A percentile compares a stretch with the other conserved stretches of the same genome.
phyloP scores from a whole-genome alignment of 1,139 yeast species.

The Kodamaea fungicola region DNA sequence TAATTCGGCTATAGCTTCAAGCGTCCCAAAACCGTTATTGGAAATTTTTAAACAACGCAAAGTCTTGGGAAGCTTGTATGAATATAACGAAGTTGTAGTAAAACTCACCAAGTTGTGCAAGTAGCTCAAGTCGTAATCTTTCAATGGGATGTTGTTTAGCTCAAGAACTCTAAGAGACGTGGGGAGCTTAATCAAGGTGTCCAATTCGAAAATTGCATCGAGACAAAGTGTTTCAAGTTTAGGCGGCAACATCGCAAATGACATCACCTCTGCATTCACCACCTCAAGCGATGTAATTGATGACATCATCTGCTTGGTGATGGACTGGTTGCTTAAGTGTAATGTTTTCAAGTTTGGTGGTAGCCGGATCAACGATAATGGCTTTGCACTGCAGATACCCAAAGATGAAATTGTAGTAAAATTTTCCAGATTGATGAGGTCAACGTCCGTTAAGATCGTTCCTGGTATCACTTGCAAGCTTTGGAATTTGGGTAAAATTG shows the following conservation, averaged over 20 bases:
- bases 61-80: background rate
- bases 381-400: background rate
- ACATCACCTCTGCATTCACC: background rate
- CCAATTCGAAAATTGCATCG: constrained; percentile 1
- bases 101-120: background rate
- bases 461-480: background rate
- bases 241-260: constrained; percentile 1
- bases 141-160: background rate
- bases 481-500: background rate
- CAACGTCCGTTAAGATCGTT: background rate
- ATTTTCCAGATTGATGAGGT: background rate
- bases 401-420: constrained; percentile 1
- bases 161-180: background rate
- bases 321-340: background rate
- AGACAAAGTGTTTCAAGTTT: background rate
- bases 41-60: background rate
- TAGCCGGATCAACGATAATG: constrained; percentile 1
- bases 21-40: constrained; percentile 1
- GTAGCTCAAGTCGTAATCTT: background rate
- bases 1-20: constrained; percentile 1
- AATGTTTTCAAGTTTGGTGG: constrained; percentile 1
- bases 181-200: background rate
- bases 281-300: background rate
- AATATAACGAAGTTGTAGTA: constrained; percentile 1
- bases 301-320: background rate